A percentile compares a stretch with the other conserved stretches of the same genome.
Evolutionary conservation across 805 yeast genomes (phyloP).

Genomic region (Grigorovia humatica): DNA sequence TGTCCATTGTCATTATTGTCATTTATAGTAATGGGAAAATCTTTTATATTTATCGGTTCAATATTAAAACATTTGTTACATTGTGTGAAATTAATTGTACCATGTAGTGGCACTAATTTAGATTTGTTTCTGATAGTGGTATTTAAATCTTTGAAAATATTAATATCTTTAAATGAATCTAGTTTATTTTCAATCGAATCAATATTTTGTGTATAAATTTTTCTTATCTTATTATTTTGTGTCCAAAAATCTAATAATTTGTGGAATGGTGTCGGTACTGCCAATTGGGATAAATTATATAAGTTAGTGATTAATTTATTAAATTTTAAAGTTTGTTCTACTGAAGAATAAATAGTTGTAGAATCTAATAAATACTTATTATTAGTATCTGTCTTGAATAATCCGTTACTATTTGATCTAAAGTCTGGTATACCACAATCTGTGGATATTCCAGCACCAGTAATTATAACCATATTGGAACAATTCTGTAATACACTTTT

Average conservation of each 20-base stretch:
- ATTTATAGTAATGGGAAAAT: slow-evolving; percentile 34
- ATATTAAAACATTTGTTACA: slow-evolving; percentile 69
- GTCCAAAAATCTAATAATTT: slow-evolving; percentile 49
- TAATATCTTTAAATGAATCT: slow-evolving; percentile 34
- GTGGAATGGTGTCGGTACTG: slow-evolving; percentile 72
- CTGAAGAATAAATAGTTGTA: slow-evolving; percentile 59
- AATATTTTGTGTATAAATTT: slow-evolving; percentile 82
- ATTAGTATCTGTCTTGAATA: slow-evolving; percentile 37
- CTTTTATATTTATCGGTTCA: slow-evolving; percentile 40
- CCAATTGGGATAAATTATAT: slow-evolving; percentile 41
- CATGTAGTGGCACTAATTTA: slow-evolving; percentile 73
- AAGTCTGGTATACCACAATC: slow-evolving; percentile 88
- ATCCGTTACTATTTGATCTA: slow-evolving; percentile 69
- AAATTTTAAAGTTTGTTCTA: slow-evolving; percentile 49
- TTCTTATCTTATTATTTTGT: slow-evolving; percentile 48
- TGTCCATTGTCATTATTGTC: neutral
- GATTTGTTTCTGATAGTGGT: slow-evolving; percentile 6
- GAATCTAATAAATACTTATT: slow-evolving; percentile 70
- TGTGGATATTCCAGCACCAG: slow-evolving; percentile 90
- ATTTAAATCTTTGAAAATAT: slow-evolving; percentile 1
- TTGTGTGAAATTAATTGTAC: slow-evolving; percentile 59
- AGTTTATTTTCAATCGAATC: slow-evolving; percentile 67
- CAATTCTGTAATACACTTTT: slow-evolving; percentile 46
- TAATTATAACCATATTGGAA: slow-evolving; percentile 49
- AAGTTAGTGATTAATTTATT: slow-evolving; percentile 65